phyloP scores from a whole-genome alignment of 2,329 filamentous ascomycete species.

The Penicillium sp. region DNA sequence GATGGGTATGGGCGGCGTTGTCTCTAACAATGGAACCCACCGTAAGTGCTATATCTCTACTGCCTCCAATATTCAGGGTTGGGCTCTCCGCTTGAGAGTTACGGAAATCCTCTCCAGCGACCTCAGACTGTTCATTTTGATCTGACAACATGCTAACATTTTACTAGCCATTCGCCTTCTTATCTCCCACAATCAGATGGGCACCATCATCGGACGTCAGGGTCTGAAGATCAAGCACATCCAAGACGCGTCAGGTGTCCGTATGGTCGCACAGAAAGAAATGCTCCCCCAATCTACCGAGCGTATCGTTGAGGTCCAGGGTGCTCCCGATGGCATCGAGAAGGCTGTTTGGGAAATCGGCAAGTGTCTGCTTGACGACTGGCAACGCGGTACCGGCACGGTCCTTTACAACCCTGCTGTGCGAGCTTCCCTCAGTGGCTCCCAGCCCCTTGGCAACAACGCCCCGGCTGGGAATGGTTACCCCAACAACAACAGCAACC shows the following conservation, averaged over 20 bases:
- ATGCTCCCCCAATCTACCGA: slow-evolving; percentile 99
- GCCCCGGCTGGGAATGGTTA: slow-evolving; percentile 47
- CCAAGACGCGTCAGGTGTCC: slow-evolving; percentile 91
- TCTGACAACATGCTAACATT: slow-evolving; percentile 16
- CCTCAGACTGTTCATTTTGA: not conserved
- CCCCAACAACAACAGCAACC: slow-evolving; percentile 52
- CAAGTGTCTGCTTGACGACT: slow-evolving; percentile 96
- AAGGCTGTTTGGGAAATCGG: slow-evolving; percentile 98
- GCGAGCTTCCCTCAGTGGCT: slow-evolving; percentile 66
- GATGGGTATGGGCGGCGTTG: slow-evolving; percentile 91
- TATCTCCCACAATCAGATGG: slow-evolving; percentile 99
- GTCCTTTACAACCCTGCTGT: slow-evolving; percentile 97
- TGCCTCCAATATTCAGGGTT: not conserved
- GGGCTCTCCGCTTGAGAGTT: not conserved
- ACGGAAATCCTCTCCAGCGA: not conserved
- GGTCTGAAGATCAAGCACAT: slow-evolving; percentile 99
- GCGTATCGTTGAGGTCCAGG: slow-evolving; percentile 94
- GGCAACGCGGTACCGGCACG: slow-evolving; percentile 93
- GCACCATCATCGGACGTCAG: slow-evolving; percentile 94
- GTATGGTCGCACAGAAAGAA: slow-evolving; percentile 99
- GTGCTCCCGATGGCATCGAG: slow-evolving; percentile 90
- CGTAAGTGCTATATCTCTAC: slow-evolving; percentile 59
- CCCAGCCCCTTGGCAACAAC: slow-evolving; percentile 52
- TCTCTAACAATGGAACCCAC: slow-evolving; percentile 85
- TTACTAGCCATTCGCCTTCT: slow-evolving; percentile 83